Conservation (phyloP, 2,329 filamentous ascomycete genomes). For the Botrytis byssoidea region DNA sequence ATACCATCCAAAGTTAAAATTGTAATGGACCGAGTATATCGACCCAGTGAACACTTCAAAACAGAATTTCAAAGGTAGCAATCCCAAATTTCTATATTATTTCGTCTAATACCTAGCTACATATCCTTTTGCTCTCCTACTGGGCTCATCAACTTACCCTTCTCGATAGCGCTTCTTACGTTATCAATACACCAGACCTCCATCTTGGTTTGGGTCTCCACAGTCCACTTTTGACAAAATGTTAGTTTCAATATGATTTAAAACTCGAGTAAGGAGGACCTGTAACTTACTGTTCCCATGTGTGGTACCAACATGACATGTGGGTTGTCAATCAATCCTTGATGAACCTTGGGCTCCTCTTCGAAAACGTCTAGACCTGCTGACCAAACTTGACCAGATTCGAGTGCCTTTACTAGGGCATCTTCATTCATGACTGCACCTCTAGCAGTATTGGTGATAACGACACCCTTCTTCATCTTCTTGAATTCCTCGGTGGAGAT, state of each 20-base stretch:
- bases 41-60: not conserved
- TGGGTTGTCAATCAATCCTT: conserved; percentile 66
- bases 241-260: not conserved
- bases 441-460: conserved; percentile 80
- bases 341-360: conserved; percentile 74
- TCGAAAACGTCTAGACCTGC: conserved; percentile 81
- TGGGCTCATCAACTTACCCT: conserved; percentile 62
- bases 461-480: conserved; percentile 74
- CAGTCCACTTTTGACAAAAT: conserved; percentile 54
- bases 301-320: conserved; percentile 76
- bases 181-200: conserved; percentile 75
- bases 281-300: conserved; percentile 63
- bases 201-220: conserved; percentile 64
- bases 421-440: conserved; percentile 81
- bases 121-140: conserved; percentile 68
- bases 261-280: no score
- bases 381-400: conserved; percentile 66
- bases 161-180: conserved; percentile 59
- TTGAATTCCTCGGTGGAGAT: conserved; percentile 69
- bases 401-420: conserved; percentile 71
- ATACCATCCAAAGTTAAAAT: not conserved
- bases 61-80: not conserved
- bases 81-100: not conserved
- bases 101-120: conserved; percentile 19
- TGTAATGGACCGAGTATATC: not conserved